A percentile compares a stretch with the other conserved stretches of the same genome.
These are phyloP conservation scores for Zoysia matrella DNA, from an alignment of 202 grass and related monocot species.

Conservation along the genomic window DNA sequence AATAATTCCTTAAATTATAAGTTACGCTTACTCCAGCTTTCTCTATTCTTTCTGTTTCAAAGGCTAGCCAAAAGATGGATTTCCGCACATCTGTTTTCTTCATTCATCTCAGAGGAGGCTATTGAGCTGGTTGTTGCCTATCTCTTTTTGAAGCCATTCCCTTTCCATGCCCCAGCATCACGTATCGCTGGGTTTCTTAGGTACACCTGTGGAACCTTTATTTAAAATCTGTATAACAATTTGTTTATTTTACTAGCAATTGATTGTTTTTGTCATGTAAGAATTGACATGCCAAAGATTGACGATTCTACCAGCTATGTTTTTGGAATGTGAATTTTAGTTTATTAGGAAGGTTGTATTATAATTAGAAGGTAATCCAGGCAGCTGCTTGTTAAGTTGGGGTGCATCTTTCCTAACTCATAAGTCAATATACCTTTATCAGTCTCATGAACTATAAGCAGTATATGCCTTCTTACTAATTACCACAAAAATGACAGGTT, in stretches of 20 bases:
- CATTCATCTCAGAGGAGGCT: constrained; percentile 83
- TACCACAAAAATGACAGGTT: constrained; percentile 73
- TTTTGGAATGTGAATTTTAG: background rate
- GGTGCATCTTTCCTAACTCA: constrained; percentile 6
- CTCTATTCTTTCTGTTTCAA: constrained; percentile 44
- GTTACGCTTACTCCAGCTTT: background rate
- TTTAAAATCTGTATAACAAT: constrained; percentile 2
- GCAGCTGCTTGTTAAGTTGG: background rate
- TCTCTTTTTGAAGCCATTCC: constrained; percentile 88
- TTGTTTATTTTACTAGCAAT: constrained; percentile 5
- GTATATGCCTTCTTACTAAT: constrained; percentile 30
- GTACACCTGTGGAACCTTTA: constrained; percentile 53
- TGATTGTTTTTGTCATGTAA: background rate
- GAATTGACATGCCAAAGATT: background rate
- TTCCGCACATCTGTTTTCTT: constrained; percentile 93
- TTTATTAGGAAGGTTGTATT: background rate
- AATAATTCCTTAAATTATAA: constrained; percentile 22
- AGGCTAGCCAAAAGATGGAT: constrained; percentile 98
- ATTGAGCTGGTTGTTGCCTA: constrained; percentile 90
- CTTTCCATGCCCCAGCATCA: constrained; percentile 78
- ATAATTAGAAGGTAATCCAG: background rate
- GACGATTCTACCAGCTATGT: background rate
- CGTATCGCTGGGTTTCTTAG: constrained; percentile 87
- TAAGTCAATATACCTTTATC: constrained; percentile 17
- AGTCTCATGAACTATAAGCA: constrained; percentile 20